phyloP scores from a whole-genome alignment of 495 filamentous ascomycete species.

The Terfezia boudieri region DNA sequence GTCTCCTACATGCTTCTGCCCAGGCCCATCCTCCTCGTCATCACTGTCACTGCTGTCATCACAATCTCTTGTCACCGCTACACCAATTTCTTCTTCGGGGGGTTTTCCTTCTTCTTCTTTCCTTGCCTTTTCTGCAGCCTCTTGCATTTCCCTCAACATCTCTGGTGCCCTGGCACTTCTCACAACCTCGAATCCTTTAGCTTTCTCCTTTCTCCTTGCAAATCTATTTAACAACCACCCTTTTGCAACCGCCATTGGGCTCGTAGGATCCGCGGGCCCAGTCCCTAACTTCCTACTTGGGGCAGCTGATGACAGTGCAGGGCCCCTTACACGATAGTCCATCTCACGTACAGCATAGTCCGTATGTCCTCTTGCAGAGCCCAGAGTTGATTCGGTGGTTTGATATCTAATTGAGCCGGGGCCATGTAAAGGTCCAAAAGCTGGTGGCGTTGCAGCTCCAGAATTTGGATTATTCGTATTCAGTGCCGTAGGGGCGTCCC shows the following conservation, averaged over 20 bases:
- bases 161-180: conserved; percentile 41
- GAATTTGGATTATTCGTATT: not conserved
- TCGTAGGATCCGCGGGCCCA: conserved; percentile 83
- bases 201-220: conserved; percentile 29
- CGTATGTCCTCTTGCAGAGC: conserved; percentile 28
- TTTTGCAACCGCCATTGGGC: conserved; percentile 64
- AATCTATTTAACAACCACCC: conserved; percentile 41
- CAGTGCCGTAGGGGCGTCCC: not conserved
- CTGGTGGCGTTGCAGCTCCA: not conserved
- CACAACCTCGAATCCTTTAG: conserved; percentile 94
- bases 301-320: conserved; percentile 57
- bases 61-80: not conserved
- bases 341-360: conserved; percentile 86
- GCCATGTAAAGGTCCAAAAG: conserved; percentile 19
- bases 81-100: not conserved
- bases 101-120: not conserved
- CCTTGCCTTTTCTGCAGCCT: not conserved
- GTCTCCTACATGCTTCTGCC: conserved; percentile 2
- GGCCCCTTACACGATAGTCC: conserved; percentile 77
- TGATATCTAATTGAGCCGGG: conserved; percentile 29
- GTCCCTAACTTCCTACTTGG: conserved; percentile 72
- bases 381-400: conserved; percentile 12
- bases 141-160: conserved; percentile 8
- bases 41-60: conserved; percentile 1
- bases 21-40: conserved; percentile 10